Base-by-base conservation (phyloP, 208 protist genomes). In the Eutreptiella sp. region DNA sequence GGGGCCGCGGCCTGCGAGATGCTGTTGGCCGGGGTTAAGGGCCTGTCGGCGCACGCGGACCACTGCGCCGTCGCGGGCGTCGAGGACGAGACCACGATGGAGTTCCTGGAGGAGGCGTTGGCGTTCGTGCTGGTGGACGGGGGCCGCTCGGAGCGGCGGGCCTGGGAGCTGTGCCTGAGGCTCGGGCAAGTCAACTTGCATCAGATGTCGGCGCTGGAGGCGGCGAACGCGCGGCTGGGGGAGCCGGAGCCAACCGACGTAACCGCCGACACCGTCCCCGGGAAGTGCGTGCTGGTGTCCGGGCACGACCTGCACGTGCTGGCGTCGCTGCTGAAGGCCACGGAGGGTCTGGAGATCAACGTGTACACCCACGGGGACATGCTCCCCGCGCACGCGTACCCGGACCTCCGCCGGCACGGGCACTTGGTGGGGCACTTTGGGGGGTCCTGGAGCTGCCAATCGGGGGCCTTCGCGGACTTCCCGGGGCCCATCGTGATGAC, bases 361-460 rank as follows among this genome's bases (percentile, higher is more conserved):
- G 73, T 93, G 4, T 93, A 88, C 63, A 93, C 87, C 1, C 87
- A 93, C 70, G 87, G 87, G 41, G 87, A 94, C 63, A 85, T 93
- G 82, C 69, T 93, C 4, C 80, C 85, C 5, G 77, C 72, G 1
- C 75, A 93, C 50, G 72, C 38, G 3, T 93, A 93, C 46, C 87
- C 87, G 1, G 43, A 69, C 29, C 72, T 93, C 4, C 65, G 67
- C 34, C 65, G 63, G 35, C 87, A 72, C 45, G 11, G 2, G n/a
- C 58, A 80, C 42, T 67, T 92, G 24, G 53, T 50, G 2, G 83
- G 72, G 3, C 54, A 89, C 63, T 90, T 70, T 54, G 75, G 80
- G 27, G 38, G 58, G 23, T 53, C 78, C 16, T 93, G 87, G 87
- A 62, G 85, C 34, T 34, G 62, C 1, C 87, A 93, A 62, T 61